Conservation (phyloP, 495 filamentous ascomycete genomes). For the Aspergillus leporis region DNA sequence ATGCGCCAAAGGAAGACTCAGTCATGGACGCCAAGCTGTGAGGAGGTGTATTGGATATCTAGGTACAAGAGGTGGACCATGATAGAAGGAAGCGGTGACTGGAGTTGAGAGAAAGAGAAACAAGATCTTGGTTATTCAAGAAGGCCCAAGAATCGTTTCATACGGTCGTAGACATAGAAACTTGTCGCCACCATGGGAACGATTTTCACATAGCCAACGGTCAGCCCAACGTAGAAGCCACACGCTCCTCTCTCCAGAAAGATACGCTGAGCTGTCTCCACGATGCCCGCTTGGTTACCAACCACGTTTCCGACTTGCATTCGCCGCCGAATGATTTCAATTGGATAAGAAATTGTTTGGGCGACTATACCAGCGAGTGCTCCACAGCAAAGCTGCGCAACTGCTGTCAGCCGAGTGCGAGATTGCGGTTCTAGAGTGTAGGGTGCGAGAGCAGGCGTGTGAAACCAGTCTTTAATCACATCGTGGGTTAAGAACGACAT, state of each 20-base stretch:
- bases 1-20: too few relatives aligned
- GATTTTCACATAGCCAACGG: conserved; percentile 93
- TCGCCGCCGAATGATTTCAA: conserved; percentile 86
- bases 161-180: conserved; percentile 77
- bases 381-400: conserved; percentile 81
- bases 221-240: conserved; percentile 90
- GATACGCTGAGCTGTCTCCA: conserved; percentile 74
- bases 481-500: conserved; percentile 96
- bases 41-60: too few relatives aligned
- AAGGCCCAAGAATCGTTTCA: conserved; percentile 73
- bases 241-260: conserved; percentile 70
- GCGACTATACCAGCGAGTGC: conserved; percentile 83
- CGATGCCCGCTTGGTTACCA: conserved; percentile 71
- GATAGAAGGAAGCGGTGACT: too few relatives aligned
- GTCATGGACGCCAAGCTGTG: too few relatives aligned
- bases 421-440: conserved; percentile 64
- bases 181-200: conserved; percentile 85
- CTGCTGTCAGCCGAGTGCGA: conserved; percentile 53
- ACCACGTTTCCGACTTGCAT: conserved; percentile 97
- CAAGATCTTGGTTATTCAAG: conserved; percentile 33
- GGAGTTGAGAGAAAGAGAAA: conserved; percentile 2
- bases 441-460: conserved; percentile 58
- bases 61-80: too few relatives aligned
- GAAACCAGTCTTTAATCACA: conserved; percentile 76
- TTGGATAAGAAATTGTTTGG: conserved; percentile 88